Evolutionary conservation across 2,329 filamentous ascomycete species (phyloP).

Genomic region (Orbilia ellipsospora): DNA sequence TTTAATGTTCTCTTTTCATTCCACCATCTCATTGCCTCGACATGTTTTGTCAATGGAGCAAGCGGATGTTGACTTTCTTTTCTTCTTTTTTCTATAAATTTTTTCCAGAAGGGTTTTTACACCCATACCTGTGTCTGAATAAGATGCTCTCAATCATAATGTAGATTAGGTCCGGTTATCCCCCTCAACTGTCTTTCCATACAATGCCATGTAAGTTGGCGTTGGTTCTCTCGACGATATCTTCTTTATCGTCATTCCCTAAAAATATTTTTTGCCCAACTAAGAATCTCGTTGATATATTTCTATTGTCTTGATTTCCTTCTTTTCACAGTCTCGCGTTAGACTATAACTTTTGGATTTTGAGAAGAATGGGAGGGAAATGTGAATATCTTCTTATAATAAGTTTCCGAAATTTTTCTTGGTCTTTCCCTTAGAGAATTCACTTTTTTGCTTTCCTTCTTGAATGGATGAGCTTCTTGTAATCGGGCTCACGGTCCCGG

Average conservation of each 20-base stretch:
- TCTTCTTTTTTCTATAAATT: not conserved
- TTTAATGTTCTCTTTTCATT: slow-evolving; percentile 29
- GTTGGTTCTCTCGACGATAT: too few species aligned
- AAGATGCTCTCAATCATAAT: slow-evolving; percentile 47
- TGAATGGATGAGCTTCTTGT: not conserved
- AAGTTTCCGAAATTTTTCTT: too few species aligned
- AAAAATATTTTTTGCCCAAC: too few species aligned
- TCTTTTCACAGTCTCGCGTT: not conserved
- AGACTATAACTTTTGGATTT: not conserved
- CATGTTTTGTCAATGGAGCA: slow-evolving; percentile 7
- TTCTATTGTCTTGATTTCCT: not conserved
- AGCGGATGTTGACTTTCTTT: slow-evolving; percentile 8
- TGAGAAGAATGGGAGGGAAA: too few species aligned
- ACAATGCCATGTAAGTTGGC: not conserved
- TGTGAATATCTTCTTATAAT: too few species aligned
- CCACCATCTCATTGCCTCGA: slow-evolving; percentile 11
- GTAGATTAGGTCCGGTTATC: slow-evolving; percentile 44
- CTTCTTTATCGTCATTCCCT: slow-evolving; percentile 1
- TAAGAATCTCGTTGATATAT: too few species aligned
- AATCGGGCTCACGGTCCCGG: not conserved
- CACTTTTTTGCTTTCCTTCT: not conserved
- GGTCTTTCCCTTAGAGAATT: too few species aligned
- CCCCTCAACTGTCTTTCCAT: not conserved
- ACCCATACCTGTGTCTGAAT: slow-evolving; percentile 42
- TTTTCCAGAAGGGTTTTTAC: slow-evolving; percentile 4